Conservation (phyloP, 108 stramenopile species). For the Ochromonas danica region DNA sequence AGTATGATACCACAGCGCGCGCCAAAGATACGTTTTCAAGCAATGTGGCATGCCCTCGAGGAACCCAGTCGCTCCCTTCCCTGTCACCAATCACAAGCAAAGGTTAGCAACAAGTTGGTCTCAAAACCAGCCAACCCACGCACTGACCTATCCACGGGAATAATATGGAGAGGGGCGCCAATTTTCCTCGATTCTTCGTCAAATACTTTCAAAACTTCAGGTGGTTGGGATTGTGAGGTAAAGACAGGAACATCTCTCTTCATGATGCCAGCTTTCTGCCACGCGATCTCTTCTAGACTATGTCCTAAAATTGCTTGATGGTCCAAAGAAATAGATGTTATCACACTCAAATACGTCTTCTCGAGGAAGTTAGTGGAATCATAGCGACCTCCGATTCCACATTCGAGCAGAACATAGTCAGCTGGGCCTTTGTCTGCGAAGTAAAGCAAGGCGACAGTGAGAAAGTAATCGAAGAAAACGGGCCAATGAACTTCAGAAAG, state of each 20-base stretch:
- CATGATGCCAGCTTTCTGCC: constrained; percentile 39
- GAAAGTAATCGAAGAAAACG: constrained; percentile 40
- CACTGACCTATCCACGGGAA: neutral
- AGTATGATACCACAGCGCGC: neutral
- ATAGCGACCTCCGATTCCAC: constrained; percentile 43
- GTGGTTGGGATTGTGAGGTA: neutral
- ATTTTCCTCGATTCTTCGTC: neutral
- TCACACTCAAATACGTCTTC: neutral
- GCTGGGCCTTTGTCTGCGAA: constrained; percentile 18
- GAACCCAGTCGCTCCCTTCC: too few species aligned
- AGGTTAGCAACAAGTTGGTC: too few species aligned
- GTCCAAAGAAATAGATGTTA: constrained; percentile 42
- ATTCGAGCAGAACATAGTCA: constrained; percentile 37
- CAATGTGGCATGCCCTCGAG: neutral
- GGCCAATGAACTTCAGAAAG: neutral
- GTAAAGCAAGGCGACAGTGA: constrained; percentile 29
- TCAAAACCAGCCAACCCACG: too few species aligned
- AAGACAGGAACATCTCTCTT: neutral
- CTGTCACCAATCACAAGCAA: too few species aligned
- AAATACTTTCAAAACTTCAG: constrained; percentile 5
- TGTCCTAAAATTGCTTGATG: constrained; percentile 36
- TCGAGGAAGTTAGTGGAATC: constrained; percentile 50
- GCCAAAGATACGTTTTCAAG: neutral
- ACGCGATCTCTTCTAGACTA: constrained; percentile 34
- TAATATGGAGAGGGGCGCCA: neutral